Evolutionary conservation across 306 rosid genomes (phyloP), one percentile per base, ranked within the genome.

Genomic region (Mimosa bimucronata): DNA sequence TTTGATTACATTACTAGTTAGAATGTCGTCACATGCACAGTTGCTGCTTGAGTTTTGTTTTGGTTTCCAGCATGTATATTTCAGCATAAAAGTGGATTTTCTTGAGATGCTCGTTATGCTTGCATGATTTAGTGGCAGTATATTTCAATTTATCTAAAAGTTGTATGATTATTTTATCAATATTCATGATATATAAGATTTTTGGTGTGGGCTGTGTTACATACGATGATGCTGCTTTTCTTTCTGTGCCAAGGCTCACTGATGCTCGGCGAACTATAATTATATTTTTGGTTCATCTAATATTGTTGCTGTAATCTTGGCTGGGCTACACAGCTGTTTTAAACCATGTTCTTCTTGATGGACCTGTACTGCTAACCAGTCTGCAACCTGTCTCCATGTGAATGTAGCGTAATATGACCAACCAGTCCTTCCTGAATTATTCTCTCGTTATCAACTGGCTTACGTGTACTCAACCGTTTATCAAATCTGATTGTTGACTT

Each of bases 41-140:
- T 77, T 83, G 68, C 76, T 78, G 61, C 41, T 67, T 41, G 84
- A 80, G 79, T 83, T 76, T 83, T 77, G 73, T 30, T 80, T 76
- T 64, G 41, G 68, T 41, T 82, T 69, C 44, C 46, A 62, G 79
- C 45, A 11, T 79, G 94, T 81, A 81, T 40, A 66, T 61, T 87
- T 55, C 29, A 50, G 82, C 40, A 21, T 48, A 77, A 79, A 34
- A 23, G 79, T 71, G 80, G 71, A 66, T 26, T 48, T 73, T 77
- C 55, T 26, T 13, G 42, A 67, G 25, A 77, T 74, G 77, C 84
- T 75, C 66, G 28, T 75, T 80, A 60, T 85, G 40, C 82, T 86
- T 34, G 75, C 78, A 64, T 52, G 77, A 77, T 38, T 45, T 23
- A 69, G 78, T 41, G 68, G 81, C 74, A 62, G 30, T 77, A 81